Conservation (phyloP, 768 basidiomycete genomes). For the Suillus americanus region DNA sequence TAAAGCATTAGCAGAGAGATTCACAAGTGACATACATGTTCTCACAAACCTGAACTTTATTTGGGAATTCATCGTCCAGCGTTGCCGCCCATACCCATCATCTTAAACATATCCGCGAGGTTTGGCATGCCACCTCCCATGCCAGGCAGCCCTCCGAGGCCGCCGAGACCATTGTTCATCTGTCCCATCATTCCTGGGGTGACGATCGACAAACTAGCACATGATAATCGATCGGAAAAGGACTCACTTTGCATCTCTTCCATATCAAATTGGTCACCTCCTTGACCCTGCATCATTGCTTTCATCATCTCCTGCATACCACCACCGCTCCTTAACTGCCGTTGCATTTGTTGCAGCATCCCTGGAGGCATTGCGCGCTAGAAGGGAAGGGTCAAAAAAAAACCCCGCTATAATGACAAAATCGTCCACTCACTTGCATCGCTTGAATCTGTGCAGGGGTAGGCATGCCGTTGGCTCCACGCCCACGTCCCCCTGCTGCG, state of each 20-base stretch:
- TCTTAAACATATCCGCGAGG: constrained; percentile 80
- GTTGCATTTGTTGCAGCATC: constrained; percentile 91
- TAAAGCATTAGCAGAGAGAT: constrained; percentile 14
- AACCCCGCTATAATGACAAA: not conserved
- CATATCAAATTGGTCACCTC: constrained; percentile 89
- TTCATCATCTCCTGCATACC: constrained; percentile 99
- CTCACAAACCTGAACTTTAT: constrained; percentile 13
- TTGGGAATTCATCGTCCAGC: constrained; percentile 28
- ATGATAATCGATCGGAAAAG: constrained; percentile 5
- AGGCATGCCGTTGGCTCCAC: constrained; percentile 86
- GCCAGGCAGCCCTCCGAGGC: constrained; percentile 46
- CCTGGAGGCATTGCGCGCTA: constrained; percentile 94
- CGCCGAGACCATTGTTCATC: constrained; percentile 63
- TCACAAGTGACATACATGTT: constrained; percentile 10
- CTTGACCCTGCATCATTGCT: constrained; percentile 94
- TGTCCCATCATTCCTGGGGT: constrained; percentile 80
- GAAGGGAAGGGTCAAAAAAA: constrained; percentile 10
- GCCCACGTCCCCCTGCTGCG: constrained; percentile 81
- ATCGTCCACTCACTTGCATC: constrained; percentile 68
- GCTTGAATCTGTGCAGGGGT: constrained; percentile 92
- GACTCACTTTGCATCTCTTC: constrained; percentile 85
- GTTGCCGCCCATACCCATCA: constrained; percentile 79
- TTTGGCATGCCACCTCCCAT: constrained; percentile 68
- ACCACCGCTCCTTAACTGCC: constrained; percentile 75
- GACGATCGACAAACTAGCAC: constrained; percentile 10